Evolutionary conservation across 306 rosid species (phyloP).

Genomic region (Delonix regia): DNA sequence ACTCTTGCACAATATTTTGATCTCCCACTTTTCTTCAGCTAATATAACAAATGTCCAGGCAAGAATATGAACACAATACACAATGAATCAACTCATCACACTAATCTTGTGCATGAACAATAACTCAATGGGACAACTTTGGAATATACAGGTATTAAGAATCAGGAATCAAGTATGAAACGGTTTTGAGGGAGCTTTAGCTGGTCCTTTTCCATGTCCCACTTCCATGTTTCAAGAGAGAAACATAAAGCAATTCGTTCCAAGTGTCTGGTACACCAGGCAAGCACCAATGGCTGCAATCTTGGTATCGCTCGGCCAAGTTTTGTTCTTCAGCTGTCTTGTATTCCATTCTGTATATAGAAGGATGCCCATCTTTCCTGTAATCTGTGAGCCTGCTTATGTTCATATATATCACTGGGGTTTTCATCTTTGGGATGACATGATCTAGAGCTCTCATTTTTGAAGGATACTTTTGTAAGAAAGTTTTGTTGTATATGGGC

Average conservation of each 20-base stretch:
- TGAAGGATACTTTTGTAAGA: slow-evolving; percentile 64
- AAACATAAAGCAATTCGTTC: slow-evolving; percentile 53
- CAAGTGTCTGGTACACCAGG: slow-evolving; percentile 70
- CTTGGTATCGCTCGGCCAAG: slow-evolving; percentile 49
- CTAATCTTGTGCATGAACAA: background rate
- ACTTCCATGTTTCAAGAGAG: slow-evolving; percentile 49
- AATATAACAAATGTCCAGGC: slow-evolving; percentile 12
- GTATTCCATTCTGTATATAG: slow-evolving; percentile 67
- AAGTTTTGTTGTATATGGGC: slow-evolving; percentile 65
- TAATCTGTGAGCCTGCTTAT: slow-evolving; percentile 84
- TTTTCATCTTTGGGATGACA: slow-evolving; percentile 69
- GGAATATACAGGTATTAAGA: slow-evolving; percentile 39
- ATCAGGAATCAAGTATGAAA: background rate
- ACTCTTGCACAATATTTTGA: slow-evolving; percentile 11
- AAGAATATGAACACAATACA: slow-evolving; percentile 30
- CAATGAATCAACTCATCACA: slow-evolving; percentile 29
- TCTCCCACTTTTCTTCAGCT: slow-evolving; percentile 18
- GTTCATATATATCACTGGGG: slow-evolving; percentile 78
- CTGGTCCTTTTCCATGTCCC: slow-evolving; percentile 46
- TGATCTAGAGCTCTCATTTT: slow-evolving; percentile 84
- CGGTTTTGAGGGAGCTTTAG: background rate
- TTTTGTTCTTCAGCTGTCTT: slow-evolving; percentile 40
- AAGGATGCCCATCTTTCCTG: slow-evolving; percentile 90
- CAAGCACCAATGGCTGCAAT: slow-evolving; percentile 80
- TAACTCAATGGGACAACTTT: background rate